Base-by-base conservation (phyloP, 306 rosid genomes). In the Neltuma alba region DNA sequence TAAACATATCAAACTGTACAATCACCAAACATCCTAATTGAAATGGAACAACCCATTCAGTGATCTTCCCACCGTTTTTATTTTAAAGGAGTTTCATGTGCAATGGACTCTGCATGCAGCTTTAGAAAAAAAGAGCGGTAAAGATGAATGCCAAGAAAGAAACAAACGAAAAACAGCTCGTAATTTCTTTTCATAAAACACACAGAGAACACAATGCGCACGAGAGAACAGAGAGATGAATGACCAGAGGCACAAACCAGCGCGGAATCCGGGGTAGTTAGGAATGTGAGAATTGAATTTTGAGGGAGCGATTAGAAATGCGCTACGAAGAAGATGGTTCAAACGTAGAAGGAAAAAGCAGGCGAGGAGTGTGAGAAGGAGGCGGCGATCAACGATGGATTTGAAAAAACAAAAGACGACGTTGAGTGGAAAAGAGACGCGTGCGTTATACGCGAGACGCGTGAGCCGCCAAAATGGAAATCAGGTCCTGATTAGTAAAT, bases 341-440 rank as follows among this genome's bases (percentile, higher is more conserved):
- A 68, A 68, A 54, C 61, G 14, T 7, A 0, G 57, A 2, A 25
- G 1, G 21, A 2, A 9, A 37, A n/a, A n/a, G n/a, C n/a, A n/a
- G n/a, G n/a, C 3, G 25, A 27, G 23, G 4, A 10, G 8, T 16
- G 28, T 6, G 23, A 47, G 28, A 9, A 57, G 37, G 9, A 73
- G 16, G 21, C 2, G 23, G 13, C 37, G 55, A 40, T n/a, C 44
- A 27, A 54, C 12, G 2, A 57, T 23, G 63, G 16, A 23, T 23
- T 23, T 58, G 4, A 11, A n/a, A 58, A 54, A 85, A 38, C 31
- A 48, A 4, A 54, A 40, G 27, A 4, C 1, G 52, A 66, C 71
- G 47, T 2, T 30, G 34, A 76, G 3, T 20, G 6, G 47, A 64
- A 85, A 60, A 34, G 78, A 55, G 5, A 55, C 88, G 85, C 83